Percentiles rank a stretch among this genome's conserved stretches.
These are phyloP conservation scores for Pseudopyricularia cyperi DNA, from an alignment of 2,329 filamentous ascomycete genomes.

Conservation along the genomic window DNA sequence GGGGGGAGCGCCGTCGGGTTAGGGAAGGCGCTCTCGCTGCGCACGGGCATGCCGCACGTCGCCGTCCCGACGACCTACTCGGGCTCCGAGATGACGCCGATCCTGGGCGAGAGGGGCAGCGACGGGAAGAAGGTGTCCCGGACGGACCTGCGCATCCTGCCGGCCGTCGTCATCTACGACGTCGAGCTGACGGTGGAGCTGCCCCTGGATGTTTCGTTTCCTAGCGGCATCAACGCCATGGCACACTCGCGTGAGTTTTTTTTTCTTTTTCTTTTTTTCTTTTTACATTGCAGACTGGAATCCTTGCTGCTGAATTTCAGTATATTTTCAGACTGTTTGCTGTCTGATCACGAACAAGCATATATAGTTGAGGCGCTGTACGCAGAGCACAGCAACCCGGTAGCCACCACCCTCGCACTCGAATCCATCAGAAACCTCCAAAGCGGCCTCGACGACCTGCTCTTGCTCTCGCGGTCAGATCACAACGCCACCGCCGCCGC, in stretches of 20 bases:
- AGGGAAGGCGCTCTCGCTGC: constrained; percentile 36
- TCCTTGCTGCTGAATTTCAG: background rate
- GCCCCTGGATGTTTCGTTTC: constrained; percentile 36
- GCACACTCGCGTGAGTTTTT: constrained; percentile 36
- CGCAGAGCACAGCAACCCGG: constrained; percentile 45
- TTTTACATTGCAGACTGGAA: background rate
- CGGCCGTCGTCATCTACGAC: constrained; percentile 50
- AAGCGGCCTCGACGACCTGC: constrained; percentile 36
- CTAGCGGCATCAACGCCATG: constrained; percentile 52
- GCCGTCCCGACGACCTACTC: constrained; percentile 47
- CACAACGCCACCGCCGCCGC: too few relatives aligned
- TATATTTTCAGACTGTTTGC: too few relatives aligned
- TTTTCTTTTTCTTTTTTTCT: too few relatives aligned
- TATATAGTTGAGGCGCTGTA: constrained; percentile 45
- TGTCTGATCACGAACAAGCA: background rate
- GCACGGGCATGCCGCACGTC: constrained; percentile 5
- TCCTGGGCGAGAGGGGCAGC: constrained; percentile 43
- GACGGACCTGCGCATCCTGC: constrained; percentile 44
- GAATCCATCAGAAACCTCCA: constrained; percentile 47
- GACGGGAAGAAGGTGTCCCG: constrained; percentile 45
- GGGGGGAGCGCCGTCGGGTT: constrained; percentile 50
- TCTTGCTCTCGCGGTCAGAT: constrained; percentile 35
- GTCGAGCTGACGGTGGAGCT: constrained; percentile 48
- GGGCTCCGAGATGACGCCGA: constrained; percentile 51
- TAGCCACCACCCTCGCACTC: constrained; percentile 42